Conservation (phyloP, 164 flowering plant genomes). For the Malania oleifera region DNA sequence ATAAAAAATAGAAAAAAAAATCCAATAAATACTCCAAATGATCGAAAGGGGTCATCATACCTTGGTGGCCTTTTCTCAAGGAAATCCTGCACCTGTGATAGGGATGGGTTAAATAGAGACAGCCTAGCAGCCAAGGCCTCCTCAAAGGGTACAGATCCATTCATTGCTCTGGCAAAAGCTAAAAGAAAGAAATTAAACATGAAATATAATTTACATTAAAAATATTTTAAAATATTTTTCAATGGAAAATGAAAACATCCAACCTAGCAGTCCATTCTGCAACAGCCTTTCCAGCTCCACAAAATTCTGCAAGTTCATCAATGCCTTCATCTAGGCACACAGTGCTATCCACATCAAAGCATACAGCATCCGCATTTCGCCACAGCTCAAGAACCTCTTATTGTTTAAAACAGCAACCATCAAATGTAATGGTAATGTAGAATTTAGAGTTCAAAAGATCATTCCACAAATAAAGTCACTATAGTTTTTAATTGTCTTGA, state of each 20-base stretch:
- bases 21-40: too few species aligned
- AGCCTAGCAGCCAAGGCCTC: conserved; percentile 94
- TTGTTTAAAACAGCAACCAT: conserved; percentile 6
- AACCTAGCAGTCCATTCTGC: conserved; percentile 99
- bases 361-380: conserved; percentile 76
- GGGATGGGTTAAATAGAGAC: conserved; percentile 80
- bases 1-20: too few species aligned
- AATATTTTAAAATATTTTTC: background rate
- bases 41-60: conserved; percentile 24
- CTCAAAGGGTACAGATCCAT: conserved; percentile 94
- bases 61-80: conserved; percentile 84
- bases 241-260: conserved; percentile 2
- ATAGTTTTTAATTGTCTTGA: background rate
- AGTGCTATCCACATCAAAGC: conserved; percentile 99
- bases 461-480: background rate
- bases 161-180: conserved; percentile 70
- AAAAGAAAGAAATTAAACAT: conserved; percentile 13
- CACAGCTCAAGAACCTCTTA: conserved; percentile 66
- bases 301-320: conserved; percentile 96
- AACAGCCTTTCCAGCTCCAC: conserved; percentile 99
- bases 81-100: conserved; percentile 67
- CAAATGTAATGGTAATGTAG: background rate
- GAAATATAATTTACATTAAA: background rate
- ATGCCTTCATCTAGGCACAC: conserved; percentile 97
- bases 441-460: background rate